Conservation (phyloP, 352 stramenopile species). For the Pythium utonaiense region DNA sequence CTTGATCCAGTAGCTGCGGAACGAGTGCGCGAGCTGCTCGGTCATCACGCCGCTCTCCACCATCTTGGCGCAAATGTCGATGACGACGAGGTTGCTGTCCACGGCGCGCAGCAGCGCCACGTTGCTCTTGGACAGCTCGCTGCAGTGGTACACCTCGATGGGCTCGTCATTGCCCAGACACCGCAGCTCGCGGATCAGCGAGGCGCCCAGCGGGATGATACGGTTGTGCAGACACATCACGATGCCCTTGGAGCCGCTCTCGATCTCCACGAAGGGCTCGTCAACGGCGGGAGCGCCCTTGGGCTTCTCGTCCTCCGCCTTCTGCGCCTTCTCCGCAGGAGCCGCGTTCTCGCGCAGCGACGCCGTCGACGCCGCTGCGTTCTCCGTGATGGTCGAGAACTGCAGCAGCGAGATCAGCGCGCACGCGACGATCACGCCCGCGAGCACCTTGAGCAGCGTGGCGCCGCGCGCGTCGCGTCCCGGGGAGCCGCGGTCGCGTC, state of each 20-base stretch:
- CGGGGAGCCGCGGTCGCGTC: conserved; percentile 14
- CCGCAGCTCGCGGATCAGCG: conserved; percentile 28
- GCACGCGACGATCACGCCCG: conserved; percentile 17
- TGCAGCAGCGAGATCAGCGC: conserved; percentile 18
- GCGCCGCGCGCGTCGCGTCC: conserved; percentile 13
- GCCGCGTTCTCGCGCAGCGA: conserved; percentile 11
- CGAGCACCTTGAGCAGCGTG: conserved; percentile 19
- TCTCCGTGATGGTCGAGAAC: conserved; percentile 19
- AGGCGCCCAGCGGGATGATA: conserved; percentile 28
- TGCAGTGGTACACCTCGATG: conserved; percentile 30
- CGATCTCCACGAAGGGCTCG: conserved; percentile 10
- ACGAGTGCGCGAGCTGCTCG: conserved; percentile 15
- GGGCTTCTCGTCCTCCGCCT: not conserved
- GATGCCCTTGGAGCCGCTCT: conserved; percentile 25
- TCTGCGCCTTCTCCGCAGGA: not conserved
- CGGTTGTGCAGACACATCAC: conserved; percentile 30
- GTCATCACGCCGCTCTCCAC: conserved; percentile 18
- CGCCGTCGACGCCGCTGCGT: not conserved
- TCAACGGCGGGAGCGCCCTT: conserved; percentile 4
- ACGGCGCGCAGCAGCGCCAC: conserved; percentile 14
- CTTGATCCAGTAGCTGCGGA: conserved; percentile 36
- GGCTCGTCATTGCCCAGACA: conserved; percentile 26
- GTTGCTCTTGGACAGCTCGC: conserved; percentile 22
- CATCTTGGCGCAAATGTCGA: conserved; percentile 30
- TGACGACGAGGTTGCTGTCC: conserved; percentile 27